Evolutionary conservation across 2,329 filamentous ascomycete species (phyloP).

Genomic region (Stagonosporopsis tanaceti): DNA sequence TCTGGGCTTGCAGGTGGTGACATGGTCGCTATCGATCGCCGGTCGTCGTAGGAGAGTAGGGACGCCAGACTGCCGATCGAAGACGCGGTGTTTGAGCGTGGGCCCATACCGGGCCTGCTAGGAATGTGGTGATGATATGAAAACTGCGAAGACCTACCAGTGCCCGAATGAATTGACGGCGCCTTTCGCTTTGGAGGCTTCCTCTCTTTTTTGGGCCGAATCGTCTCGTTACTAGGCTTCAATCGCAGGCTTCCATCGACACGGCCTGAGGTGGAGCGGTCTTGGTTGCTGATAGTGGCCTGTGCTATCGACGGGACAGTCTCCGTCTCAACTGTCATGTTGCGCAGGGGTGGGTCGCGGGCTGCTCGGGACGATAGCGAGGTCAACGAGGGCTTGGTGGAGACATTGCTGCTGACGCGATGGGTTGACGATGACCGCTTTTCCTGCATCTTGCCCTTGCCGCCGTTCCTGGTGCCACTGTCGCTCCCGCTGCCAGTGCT

Average conservation of each 20-base stretch:
- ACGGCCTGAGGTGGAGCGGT: constrained; percentile 65
- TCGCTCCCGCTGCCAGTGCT: constrained; percentile 70
- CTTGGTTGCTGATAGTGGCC: constrained; percentile 70
- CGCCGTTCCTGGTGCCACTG: constrained; percentile 54
- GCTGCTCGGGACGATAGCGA: constrained; percentile 69
- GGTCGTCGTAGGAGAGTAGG: constrained; percentile 42
- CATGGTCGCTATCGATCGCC: constrained; percentile 34
- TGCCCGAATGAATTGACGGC: constrained; percentile 72
- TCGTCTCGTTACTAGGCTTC: constrained; percentile 94
- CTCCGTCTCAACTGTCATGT: constrained; percentile 98
- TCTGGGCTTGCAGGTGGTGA: constrained; percentile 39
- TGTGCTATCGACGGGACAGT: constrained; percentile 92
- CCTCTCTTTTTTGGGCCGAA: constrained; percentile 92
- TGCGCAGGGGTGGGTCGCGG: constrained; percentile 77
- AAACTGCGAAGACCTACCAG: constrained; percentile 66
- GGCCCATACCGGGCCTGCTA: constrained; percentile 34
- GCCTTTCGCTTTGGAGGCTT: constrained; percentile 81
- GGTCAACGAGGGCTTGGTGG: constrained; percentile 72
- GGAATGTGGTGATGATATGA: constrained; percentile 44
- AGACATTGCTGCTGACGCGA: constrained; percentile 54
- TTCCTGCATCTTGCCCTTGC: constrained; percentile 49
- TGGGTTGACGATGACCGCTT: constrained; percentile 56
- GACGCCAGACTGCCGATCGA: constrained; percentile 43
- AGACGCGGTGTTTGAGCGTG: constrained; percentile 37
- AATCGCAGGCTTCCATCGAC: constrained; percentile 80